Evolutionary conservation across 176 grass and related monocot genomes (phyloP).

Genomic region (Ensete ventricosum): DNA sequence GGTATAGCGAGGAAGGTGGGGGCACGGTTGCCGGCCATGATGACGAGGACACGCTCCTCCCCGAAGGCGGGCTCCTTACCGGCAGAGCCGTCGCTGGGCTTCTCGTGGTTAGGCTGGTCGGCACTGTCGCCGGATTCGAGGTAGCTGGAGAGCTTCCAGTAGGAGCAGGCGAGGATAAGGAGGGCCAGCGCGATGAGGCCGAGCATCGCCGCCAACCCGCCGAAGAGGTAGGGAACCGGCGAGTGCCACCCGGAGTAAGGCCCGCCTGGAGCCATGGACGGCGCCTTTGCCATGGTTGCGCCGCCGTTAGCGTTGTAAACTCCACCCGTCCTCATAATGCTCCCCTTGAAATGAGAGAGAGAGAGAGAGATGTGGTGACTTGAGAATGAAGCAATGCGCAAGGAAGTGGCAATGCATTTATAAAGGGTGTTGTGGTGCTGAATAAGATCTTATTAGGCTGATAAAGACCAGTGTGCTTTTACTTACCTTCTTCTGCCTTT

Average conservation of each 20-base stretch:
- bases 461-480: no score
- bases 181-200: conserved; percentile 28
- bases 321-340: neutral
- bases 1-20: conserved; percentile 63
- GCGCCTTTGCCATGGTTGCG: neutral
- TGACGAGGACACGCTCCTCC: conserved; percentile 30
- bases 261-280: neutral
- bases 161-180: conserved; percentile 28
- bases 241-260: conserved; percentile 20
- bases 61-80: neutral
- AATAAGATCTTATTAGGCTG: no score
- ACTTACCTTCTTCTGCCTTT: no score
- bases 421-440: no score
- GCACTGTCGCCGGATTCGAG: conserved; percentile 5
- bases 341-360: neutral
- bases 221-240: conserved; percentile 37
- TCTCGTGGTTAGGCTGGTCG: neutral
- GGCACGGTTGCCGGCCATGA: conserved; percentile 54
- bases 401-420: no score
- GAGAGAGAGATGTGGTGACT: neutral
- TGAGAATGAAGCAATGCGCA: no score
- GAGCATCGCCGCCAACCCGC: conserved; percentile 32
- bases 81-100: neutral
- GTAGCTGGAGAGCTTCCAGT: conserved; percentile 26
- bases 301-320: neutral